Conservation (phyloP, 2,329 filamentous ascomycete genomes). For the Microdochium nivale region DNA sequence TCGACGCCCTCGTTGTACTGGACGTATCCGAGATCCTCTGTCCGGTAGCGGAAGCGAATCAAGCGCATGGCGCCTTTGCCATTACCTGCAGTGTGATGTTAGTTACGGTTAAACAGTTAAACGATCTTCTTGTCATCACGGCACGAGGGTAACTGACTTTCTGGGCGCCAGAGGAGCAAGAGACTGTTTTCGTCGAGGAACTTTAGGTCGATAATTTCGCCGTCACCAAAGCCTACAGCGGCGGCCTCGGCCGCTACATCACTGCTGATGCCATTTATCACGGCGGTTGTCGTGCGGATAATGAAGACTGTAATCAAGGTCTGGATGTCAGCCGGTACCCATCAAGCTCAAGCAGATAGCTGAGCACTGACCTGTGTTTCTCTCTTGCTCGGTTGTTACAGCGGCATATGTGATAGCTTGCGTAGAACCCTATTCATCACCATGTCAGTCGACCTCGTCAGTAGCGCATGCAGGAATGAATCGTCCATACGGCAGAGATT, state of each 20-base stretch:
- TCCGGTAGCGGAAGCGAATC: slow-evolving; percentile 27
- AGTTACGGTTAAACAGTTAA: too few species aligned
- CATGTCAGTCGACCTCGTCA: slow-evolving; percentile 5
- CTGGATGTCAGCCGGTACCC: neutral
- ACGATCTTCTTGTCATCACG: too few species aligned
- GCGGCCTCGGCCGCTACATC: slow-evolving; percentile 27
- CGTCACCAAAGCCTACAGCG: slow-evolving; percentile 30
- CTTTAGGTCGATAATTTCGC: slow-evolving; percentile 51
- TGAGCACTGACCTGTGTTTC: slow-evolving; percentile 23
- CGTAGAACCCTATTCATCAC: slow-evolving; percentile 19
- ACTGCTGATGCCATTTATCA: slow-evolving; percentile 52
- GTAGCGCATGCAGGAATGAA: neutral
- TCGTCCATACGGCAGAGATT: slow-evolving; percentile 19
- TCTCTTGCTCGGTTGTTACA: slow-evolving; percentile 27
- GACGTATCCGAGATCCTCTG: slow-evolving; percentile 25
- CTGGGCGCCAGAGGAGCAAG: slow-evolving; percentile 44
- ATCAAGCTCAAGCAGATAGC: neutral
- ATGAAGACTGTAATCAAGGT: slow-evolving; percentile 38
- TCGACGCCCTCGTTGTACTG: slow-evolving; percentile 17
- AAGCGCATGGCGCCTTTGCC: slow-evolving; percentile 14
- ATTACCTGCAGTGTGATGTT: slow-evolving; percentile 2
- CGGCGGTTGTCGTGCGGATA: slow-evolving; percentile 41
- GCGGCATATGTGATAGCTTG: slow-evolving; percentile 30
- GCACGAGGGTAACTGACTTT: slow-evolving; percentile 20
- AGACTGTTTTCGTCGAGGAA: slow-evolving; percentile 57